Base-by-base conservation (phyloP, 2,329 filamentous ascomycete species). In the Fusarium solani-melongenae region DNA sequence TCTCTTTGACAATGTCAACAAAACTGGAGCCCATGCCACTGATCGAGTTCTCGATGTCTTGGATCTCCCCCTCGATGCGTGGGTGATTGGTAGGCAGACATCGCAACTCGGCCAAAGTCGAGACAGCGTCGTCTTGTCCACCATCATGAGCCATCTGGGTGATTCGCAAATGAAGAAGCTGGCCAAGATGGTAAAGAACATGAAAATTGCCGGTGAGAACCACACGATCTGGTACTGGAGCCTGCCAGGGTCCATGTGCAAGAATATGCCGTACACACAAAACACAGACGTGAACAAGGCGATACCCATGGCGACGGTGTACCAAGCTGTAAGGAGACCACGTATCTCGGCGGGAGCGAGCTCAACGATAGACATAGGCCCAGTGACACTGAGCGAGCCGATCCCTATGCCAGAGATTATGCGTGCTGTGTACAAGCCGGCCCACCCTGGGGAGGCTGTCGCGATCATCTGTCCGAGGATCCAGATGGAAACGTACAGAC, bases 261-360 rank as follows among this genome's bases (percentile, higher is more conserved):
- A 57, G 56, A 76, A 81, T 55, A 77, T 72, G 10, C 81, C 84
- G 29, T 82, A 83, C 4, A 83, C 81, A 27, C 74, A 76, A 60
- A 85, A 81, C 1, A 57, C 73, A 12, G 80, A 73, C 0, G 79
- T 58, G 8, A 78, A 79, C 44, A 83, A 72, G 12, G 77, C 72
- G 1, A 84, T 64, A 1, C 79, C 60, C 79, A 85, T 82, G n/a
- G 76, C 77, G 4, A 84, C 79, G 55, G 62, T 79, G 70, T 82
- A 84, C 83, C 82, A 84, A 0, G 77, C 71, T 0, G 80, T 74
- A 8, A 85, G 62, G 1, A 85, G 74, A 10, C 83, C 83, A 8
- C 83, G 81, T 3, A 83, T 82, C 63, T 83, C 82, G 8, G 77
- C 67, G 0, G 83, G 83, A 1, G 83, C 81, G 14, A 84, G 81